These are phyloP conservation scores for Paxillus ammoniavirescens DNA, from an alignment of 768 basidiomycete genomes.

Conservation along the genomic window DNA sequence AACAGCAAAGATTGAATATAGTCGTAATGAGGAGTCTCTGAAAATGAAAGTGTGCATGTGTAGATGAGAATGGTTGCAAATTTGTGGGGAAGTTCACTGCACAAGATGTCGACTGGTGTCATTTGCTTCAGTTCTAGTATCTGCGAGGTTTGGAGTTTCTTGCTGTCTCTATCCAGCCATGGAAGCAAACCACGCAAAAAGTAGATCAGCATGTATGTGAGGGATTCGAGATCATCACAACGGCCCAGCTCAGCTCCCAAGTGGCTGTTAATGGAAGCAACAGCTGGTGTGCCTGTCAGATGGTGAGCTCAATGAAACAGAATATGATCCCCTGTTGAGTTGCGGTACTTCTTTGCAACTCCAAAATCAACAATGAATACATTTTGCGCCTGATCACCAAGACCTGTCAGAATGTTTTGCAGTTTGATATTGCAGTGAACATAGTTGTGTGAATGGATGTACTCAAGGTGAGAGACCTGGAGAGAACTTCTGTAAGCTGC, in stretches of 20 bases:
- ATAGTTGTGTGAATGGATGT: background rate
- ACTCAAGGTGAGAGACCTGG: no score
- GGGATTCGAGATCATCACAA: background rate
- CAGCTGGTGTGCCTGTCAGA: slow-evolving; percentile 1
- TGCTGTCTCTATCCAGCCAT: no score
- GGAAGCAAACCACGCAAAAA: background rate
- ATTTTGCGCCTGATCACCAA: background rate
- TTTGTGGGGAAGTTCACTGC: background rate
- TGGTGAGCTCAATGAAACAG: background rate
- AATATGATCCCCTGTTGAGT: background rate
- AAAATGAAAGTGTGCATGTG: background rate
- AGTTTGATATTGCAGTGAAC: slow-evolving; percentile 1
- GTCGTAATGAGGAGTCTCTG: slow-evolving; percentile 1
- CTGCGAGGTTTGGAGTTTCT: background rate
- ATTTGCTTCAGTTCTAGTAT: background rate
- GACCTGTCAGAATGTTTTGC: background rate
- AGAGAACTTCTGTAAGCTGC: background rate
- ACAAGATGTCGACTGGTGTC: background rate
- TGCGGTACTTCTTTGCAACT: background rate
- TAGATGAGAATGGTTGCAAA: background rate
- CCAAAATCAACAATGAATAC: background rate
- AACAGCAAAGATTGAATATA: background rate
- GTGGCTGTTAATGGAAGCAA: background rate
- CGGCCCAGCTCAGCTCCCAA: background rate
- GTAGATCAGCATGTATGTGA: background rate